phyloP scores from a whole-genome alignment of 257 asterid species.

The Solanum lycopersicoides region DNA sequence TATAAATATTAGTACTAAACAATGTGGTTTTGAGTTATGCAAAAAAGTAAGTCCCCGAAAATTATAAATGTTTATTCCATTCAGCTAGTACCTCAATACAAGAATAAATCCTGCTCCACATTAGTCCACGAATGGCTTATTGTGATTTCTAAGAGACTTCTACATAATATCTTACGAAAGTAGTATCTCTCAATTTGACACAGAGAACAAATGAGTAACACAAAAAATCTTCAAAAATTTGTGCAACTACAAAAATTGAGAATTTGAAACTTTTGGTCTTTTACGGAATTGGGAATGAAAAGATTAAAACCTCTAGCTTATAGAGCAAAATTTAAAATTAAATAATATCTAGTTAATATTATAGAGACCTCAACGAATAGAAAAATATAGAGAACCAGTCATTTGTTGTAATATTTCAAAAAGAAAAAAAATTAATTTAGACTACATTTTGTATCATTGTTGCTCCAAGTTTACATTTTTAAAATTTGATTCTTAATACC shows the following conservation, averaged over 20 bases:
- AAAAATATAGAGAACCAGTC: neutral
- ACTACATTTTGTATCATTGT: neutral
- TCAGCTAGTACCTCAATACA: neutral
- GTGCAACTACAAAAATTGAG: neutral
- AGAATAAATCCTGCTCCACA: neutral
- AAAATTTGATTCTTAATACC: neutral
- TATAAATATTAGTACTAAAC: neutral
- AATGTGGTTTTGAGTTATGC: neutral
- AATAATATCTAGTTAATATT: neutral
- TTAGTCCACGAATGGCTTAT: neutral
- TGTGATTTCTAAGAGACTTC: neutral
- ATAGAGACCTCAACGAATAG: neutral
- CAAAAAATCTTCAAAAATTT: neutral
- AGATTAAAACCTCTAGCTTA: neutral
- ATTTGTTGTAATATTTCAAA: neutral
- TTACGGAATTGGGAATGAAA: neutral
- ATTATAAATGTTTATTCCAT: neutral
- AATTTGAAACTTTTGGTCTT: neutral
- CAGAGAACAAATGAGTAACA: neutral
- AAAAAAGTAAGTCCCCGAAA: neutral
- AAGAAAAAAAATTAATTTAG: neutral
- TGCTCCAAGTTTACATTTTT: neutral
- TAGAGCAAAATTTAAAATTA: neutral
- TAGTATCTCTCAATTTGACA: neutral
- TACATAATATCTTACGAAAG: neutral